These are phyloP conservation scores for Ceratocystis lukuohia DNA, from an alignment of 2,329 filamentous ascomycete genomes.

Conservation along the genomic window DNA sequence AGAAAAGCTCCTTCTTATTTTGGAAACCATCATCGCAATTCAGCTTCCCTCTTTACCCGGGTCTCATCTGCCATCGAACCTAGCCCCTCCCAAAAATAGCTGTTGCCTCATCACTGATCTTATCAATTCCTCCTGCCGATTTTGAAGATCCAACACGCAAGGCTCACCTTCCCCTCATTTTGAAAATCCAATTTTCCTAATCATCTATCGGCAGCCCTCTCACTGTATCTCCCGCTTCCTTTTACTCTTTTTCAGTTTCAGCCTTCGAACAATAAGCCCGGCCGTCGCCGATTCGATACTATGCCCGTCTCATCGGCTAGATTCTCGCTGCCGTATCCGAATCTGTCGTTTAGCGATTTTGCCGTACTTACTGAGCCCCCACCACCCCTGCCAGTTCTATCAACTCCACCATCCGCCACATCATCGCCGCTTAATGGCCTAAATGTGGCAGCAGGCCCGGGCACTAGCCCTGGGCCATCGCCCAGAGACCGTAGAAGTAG, in stretches of 20 bases:
- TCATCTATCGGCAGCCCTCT: background rate
- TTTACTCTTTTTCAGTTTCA: background rate
- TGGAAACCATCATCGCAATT: background rate
- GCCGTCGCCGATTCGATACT: background rate
- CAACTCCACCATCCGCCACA: constrained; percentile 9
- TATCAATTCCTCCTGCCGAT: background rate
- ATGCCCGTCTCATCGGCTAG: constrained; percentile 18
- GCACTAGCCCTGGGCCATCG: background rate
- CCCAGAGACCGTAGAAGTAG: constrained; percentile 14
- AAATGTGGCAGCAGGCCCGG: background rate
- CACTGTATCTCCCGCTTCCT: too few relatives aligned
- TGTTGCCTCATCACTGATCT: background rate
- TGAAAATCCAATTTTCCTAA: background rate
- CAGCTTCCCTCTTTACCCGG: too few relatives aligned
- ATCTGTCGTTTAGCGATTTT: constrained; percentile 26
- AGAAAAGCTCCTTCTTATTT: background rate
- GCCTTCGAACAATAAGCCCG: background rate
- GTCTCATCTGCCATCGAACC: too few relatives aligned
- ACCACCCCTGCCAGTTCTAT: constrained; percentile 4
- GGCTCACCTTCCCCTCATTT: background rate
- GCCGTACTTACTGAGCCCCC: constrained; percentile 18
- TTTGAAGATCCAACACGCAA: background rate
- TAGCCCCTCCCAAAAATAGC: background rate
- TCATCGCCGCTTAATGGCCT: constrained; percentile 7
- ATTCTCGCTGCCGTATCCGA: constrained; percentile 27